A percentile compares a stretch with the other conserved stretches of the same genome.
Evolutionary conservation across 768 basidiomycete species (phyloP).

Genomic region (Hericium erinaceus): DNA sequence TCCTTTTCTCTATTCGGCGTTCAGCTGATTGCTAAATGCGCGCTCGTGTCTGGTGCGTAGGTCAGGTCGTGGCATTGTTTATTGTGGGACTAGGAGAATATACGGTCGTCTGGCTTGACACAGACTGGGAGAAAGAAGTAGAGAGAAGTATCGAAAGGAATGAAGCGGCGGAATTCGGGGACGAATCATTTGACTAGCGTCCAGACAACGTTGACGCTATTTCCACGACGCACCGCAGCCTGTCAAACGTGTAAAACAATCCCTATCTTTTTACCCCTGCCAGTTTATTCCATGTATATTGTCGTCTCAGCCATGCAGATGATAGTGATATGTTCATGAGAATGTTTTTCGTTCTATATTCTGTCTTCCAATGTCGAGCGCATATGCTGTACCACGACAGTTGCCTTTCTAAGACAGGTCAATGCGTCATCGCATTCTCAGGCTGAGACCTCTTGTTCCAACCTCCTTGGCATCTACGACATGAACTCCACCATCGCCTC

Average conservation of each 20-base stretch:
- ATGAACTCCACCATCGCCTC: background rate
- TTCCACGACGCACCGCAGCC: background rate
- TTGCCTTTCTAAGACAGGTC: background rate
- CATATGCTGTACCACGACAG: background rate
- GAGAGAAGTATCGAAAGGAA: slow-evolving; percentile 30
- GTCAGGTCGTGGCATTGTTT: slow-evolving; percentile 67
- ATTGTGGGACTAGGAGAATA: slow-evolving; percentile 66
- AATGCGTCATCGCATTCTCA: background rate
- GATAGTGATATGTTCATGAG: background rate
- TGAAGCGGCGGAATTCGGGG: background rate
- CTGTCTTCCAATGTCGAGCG: background rate
- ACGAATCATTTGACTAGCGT: background rate
- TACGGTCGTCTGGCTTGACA: slow-evolving; percentile 44
- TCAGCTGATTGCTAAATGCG: slow-evolving; percentile 6
- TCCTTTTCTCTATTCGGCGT: background rate
- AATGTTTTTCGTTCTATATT: background rate
- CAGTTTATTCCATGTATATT: too few relatives aligned
- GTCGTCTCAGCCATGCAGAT: background rate
- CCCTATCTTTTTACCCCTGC: background rate
- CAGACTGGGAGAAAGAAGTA: slow-evolving; percentile 40
- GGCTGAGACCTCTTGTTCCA: too few relatives aligned
- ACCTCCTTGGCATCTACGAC: background rate
- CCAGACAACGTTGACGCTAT: too few relatives aligned
- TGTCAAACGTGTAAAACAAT: background rate
- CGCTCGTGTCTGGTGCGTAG: slow-evolving; percentile 22